Percentiles rank a stretch among this genome's conserved stretches.
Conservation (phyloP, 768 basidiomycete species). For the Trametes gibbosa region DNA sequence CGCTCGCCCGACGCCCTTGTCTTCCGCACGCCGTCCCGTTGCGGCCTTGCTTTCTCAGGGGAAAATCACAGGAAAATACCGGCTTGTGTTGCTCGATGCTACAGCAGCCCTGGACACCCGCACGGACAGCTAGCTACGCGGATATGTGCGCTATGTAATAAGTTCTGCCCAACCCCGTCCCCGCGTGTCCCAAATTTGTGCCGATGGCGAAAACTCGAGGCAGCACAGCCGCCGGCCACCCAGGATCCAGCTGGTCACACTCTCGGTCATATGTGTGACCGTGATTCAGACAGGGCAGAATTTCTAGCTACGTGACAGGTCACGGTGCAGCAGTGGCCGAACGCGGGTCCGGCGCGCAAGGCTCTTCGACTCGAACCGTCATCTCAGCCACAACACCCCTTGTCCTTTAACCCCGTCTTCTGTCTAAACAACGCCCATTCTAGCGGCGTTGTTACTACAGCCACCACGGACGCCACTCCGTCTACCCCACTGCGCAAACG, state of each 20-base stretch:
- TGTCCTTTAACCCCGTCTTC: background rate
- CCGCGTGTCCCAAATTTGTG: slow-evolving; percentile 18
- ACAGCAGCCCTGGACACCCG: background rate
- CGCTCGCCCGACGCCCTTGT: slow-evolving; percentile 6
- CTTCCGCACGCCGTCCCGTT: slow-evolving; percentile 11
- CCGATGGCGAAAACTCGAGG: slow-evolving; percentile 18
- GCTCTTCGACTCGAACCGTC: slow-evolving; percentile 18
- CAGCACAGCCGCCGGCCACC: slow-evolving; percentile 20
- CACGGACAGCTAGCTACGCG: background rate
- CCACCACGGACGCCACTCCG: slow-evolving; percentile 6
- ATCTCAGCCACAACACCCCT: slow-evolving; percentile 10
- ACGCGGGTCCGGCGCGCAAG: slow-evolving; percentile 2
- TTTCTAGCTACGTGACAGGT: background rate
- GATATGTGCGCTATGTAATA: background rate
- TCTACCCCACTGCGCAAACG: slow-evolving; percentile 10
- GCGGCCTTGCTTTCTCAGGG: background rate
- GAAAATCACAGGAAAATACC: slow-evolving; percentile 2
- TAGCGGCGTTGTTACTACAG: slow-evolving; percentile 1
- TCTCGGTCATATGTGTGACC: background rate
- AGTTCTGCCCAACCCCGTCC: background rate
- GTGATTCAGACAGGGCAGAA: slow-evolving; percentile 5
- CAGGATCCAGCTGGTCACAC: background rate
- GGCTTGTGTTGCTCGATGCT: background rate
- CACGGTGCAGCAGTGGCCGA: background rate
- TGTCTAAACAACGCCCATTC: background rate